phyloP scores from a whole-genome alignment of 805 yeast genomes.

The Starmerella vaccinii region DNA sequence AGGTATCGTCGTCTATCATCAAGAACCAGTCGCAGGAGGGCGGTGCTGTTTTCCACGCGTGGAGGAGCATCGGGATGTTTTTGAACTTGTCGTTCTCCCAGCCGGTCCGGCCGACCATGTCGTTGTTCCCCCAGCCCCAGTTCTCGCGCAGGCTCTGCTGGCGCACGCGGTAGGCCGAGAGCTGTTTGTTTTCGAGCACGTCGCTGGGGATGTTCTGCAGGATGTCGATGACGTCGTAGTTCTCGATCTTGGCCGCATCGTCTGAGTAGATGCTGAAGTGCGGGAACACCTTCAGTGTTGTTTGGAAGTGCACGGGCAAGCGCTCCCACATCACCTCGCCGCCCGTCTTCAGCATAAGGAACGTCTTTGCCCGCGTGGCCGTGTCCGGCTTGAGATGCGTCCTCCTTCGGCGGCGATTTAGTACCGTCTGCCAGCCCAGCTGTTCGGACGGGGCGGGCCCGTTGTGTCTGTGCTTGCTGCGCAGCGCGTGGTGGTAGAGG shows the following conservation, averaged over 20 bases:
- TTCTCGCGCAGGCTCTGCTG: conserved; percentile 24
- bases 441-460: not conserved
- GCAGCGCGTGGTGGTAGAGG: not conserved
- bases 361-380: conserved; percentile 4
- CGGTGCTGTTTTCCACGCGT: conserved; percentile 29
- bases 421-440: not conserved
- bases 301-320: conserved; percentile 30
- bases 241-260: conserved; percentile 28
- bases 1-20: conserved; percentile 32
- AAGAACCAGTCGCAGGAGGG: conserved; percentile 30
- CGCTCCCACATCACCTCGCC: conserved; percentile 9
- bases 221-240: conserved; percentile 29
- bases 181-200: conserved; percentile 15
- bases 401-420: not conserved
- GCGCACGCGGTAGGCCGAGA: conserved; percentile 26
- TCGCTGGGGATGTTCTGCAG: conserved; percentile 24
- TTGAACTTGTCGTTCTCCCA: conserved; percentile 15
- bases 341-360: not conserved
- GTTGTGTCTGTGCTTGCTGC: not conserved
- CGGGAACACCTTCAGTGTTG: conserved; percentile 29
- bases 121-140: conserved; percentile 16
- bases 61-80: conserved; percentile 19
- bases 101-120: not conserved
- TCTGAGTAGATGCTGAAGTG: conserved; percentile 32
- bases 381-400: not conserved